A percentile compares a stretch with the other conserved stretches of the same genome.
Evolutionary conservation across 2,329 filamentous ascomycete genomes (phyloP).

Genomic region (Botrytis porri): DNA sequence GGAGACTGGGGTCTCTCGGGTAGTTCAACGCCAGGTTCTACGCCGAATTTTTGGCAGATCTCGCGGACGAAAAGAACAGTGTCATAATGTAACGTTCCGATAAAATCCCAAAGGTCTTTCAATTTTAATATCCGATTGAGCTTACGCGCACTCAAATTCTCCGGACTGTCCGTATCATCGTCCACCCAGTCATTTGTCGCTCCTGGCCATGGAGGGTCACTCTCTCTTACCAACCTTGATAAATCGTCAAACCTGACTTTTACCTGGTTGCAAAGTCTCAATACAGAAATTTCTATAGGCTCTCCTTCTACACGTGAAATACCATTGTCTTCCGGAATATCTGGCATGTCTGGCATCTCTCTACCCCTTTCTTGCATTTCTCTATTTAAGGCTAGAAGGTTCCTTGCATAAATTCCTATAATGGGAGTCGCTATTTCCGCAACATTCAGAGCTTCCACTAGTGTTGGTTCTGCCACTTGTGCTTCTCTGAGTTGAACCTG

Average conservation of each 20-base stretch:
- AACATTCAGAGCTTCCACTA: background rate
- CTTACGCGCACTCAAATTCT: background rate
- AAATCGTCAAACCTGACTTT: background rate
- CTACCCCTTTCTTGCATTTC: background rate
- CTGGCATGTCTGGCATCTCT: background rate
- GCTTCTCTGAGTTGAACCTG: background rate
- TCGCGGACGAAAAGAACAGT: background rate
- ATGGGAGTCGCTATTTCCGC: background rate
- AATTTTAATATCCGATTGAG: background rate
- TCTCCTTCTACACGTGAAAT: background rate
- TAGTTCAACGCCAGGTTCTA: background rate
- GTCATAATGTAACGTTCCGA: background rate
- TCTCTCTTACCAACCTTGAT: background rate
- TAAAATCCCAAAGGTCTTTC: background rate
- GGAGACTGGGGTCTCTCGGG: background rate
- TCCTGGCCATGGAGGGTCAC: background rate
- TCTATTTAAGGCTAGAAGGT: background rate
- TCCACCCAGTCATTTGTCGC: slow-evolving; percentile 3
- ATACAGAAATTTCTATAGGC: background rate
- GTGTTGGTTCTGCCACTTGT: background rate
- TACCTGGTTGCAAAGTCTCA: background rate
- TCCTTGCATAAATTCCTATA: background rate
- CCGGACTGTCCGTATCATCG: background rate
- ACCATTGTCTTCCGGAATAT: background rate
- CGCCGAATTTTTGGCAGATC: background rate